Evolutionary conservation across 768 basidiomycete species (phyloP), one percentile per base, ranked within the genome.

Genomic region (Serpula lacrymans): DNA sequence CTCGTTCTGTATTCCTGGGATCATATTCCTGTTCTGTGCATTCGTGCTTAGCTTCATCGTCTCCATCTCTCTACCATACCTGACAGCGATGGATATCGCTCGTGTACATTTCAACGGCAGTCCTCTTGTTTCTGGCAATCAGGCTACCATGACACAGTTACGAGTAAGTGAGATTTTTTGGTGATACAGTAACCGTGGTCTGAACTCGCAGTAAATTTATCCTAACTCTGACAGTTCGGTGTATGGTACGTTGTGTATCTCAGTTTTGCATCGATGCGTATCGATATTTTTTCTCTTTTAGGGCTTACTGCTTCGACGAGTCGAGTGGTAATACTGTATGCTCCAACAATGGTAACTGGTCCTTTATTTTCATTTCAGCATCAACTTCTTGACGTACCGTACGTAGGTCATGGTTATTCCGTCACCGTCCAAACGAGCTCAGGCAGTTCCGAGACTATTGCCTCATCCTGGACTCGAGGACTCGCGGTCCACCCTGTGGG

Each of bases 401-500:
- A 11, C 13, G 13, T 50, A 78, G 78, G 74, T 13, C 70, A 76
- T 52, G 84, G 74, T 3, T 88, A 88, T 55, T 58, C 63, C 31
- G 50, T 82, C 23, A 50, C 56, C 11, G 52, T 81, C 47, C 47
- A 55, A 16, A 68, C 69, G 49, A 24, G 64, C 14, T 33, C 52
- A 16, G 56, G 53, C n/a, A 60, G 58, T 32, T 68, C 48, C 28
- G 62, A 71, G 14, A 62, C 58, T 35, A 70, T 86, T 42, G 70
- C 60, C 3, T 51, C 77, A 0, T 71, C 77, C 1, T 86, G 84
- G 80, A 90, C 87, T 6, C 75, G 76, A 27, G 87, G 84, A 4
- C 73, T 89, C 6, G 84, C 78, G 2, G 68, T 87, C 20, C 84
- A 87, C 48, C 85, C 87, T 12, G 77, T 87, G 38, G 86, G 87